Conservation (phyloP, 2,329 filamentous ascomycete species). For the Fusarium illudens region DNA sequence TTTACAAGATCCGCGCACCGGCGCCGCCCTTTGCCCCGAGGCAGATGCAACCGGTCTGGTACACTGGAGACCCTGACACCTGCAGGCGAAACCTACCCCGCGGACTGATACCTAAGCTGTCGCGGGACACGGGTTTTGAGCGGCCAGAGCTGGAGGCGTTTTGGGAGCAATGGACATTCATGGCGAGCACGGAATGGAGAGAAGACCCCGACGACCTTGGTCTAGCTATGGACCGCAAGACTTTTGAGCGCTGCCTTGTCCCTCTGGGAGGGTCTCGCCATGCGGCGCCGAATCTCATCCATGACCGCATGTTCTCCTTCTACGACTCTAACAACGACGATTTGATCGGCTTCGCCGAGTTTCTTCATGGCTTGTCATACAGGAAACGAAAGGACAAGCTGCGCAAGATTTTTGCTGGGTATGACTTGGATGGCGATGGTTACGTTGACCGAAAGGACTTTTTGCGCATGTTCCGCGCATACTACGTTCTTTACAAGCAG, state of each 20-base stretch:
- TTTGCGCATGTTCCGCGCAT: conserved; percentile 88
- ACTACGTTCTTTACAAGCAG: conserved; percentile 90
- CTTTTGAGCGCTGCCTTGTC: conserved; percentile 90
- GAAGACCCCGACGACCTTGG: conserved; percentile 80
- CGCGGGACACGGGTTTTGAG: conserved; percentile 79
- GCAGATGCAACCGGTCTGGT: conserved; percentile 84
- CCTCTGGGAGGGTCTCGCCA: conserved; percentile 83
- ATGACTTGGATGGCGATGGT: conserved; percentile 89
- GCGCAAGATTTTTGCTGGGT: conserved; percentile 81
- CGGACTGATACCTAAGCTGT: conserved; percentile 72
- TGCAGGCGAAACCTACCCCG: conserved; percentile 73
- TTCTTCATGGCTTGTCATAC: conserved; percentile 81
- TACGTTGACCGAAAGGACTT: conserved; percentile 88
- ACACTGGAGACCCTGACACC: conserved; percentile 83
- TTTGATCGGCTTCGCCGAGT: conserved; percentile 91
- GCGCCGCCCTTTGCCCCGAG: conserved; percentile 84
- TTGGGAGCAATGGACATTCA: conserved; percentile 96
- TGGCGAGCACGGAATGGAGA: conserved; percentile 85
- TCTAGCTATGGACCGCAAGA: conserved; percentile 89
- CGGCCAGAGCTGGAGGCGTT: conserved; percentile 88
- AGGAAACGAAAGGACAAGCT: conserved; percentile 74
- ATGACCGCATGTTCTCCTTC: conserved; percentile 95
- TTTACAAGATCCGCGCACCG: conserved; percentile 94
- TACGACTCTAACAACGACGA: conserved; percentile 93
- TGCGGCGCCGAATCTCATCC: conserved; percentile 85